Base-by-base conservation (phyloP, 2,329 filamentous ascomycete genomes). In the Hypoxylon sp. region DNA sequence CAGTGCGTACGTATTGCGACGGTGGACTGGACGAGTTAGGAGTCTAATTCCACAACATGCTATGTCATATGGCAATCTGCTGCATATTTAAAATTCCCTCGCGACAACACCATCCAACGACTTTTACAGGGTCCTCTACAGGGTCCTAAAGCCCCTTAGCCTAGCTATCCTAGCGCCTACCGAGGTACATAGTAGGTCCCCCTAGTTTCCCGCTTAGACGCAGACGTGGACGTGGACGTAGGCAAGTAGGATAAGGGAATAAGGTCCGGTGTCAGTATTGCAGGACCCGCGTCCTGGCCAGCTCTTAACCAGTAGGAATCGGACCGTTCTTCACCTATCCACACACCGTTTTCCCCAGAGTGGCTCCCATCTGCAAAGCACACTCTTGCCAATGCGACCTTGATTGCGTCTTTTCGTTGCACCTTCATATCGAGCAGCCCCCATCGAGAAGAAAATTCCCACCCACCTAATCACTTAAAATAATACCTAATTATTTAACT, bases 321-420 rank as follows among this genome's bases (percentile, higher is more conserved):
- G 63, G 65, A 64, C 65, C 65, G 63, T 58, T 58, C 56, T 59
- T 54, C 11, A 41, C 53, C 62, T 63, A 65, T 63, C 65, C 62
- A 64, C 65, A 65, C 63, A 63, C 65, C 62, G 57, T 65, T 59
- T 64, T 63, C 65, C 65, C 65, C 65, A 68, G 65, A 68, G 59
- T 61, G 62, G 59, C 47, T 48, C 63, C 46, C 34, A 19, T 50
- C 65, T 68, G 65, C 65, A 68, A 65, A 68, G 65, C 65, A 68
- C 63, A 47, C 62, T 58, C 62, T 65, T 65, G 62, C 62, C 39
- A 62, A 59, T 68, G 63, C 59, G 56, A 64, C 65, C 64, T 48
- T 48, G 59, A 52, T 56, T 53, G 62, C 65, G 59, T 58, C 58
- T 51, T 19, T 41, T 56, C 41, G 55, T 62, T 56, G 50, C 65